Evolutionary conservation across 1,284 basidiomycete species (phyloP).

Genomic region (Ustilago tritici): DNA sequence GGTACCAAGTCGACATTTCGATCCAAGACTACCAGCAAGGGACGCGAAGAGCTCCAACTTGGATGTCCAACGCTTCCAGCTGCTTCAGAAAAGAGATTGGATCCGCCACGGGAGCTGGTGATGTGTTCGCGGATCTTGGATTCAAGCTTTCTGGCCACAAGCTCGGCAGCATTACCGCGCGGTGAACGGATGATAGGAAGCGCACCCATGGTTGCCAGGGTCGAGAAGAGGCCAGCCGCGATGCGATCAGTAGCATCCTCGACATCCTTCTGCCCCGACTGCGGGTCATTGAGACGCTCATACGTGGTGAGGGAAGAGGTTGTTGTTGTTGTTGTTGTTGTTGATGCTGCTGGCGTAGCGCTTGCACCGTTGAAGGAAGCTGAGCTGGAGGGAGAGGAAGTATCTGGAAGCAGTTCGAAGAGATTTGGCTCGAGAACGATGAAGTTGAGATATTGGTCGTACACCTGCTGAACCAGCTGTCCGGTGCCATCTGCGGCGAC

Average conservation of each 20-base stretch:
- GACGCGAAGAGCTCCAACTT: slow-evolving; percentile 49
- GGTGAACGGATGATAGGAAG: slow-evolving; percentile 96
- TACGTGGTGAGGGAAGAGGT: slow-evolving; percentile 74
- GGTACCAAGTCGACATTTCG: slow-evolving; percentile 95
- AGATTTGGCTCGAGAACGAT: slow-evolving; percentile 93
- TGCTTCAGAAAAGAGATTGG: slow-evolving; percentile 68
- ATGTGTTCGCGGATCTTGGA: slow-evolving; percentile 90
- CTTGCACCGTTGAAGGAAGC: slow-evolving; percentile 37
- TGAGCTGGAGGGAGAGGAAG: slow-evolving; percentile 57
- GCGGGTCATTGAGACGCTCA: slow-evolving; percentile 89
- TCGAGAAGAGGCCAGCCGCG: slow-evolving; percentile 89
- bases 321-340: slow-evolving; percentile 12
- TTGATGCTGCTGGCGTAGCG: slow-evolving; percentile 26
- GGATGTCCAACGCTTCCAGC: slow-evolving; percentile 26
- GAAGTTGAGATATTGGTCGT: slow-evolving; percentile 90
- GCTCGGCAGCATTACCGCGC: slow-evolving; percentile 95
- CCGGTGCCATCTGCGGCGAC: slow-evolving; percentile 87
- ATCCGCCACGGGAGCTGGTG: slow-evolving; percentile 75
- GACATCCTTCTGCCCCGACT: slow-evolving; percentile 88
- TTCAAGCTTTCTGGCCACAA: slow-evolving; percentile 96
- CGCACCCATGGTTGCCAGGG: slow-evolving; percentile 89
- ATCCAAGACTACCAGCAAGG: slow-evolving; percentile 87
- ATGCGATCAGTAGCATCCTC: slow-evolving; percentile 94
- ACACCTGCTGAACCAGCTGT: slow-evolving; percentile 72
- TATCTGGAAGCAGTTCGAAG: slow-evolving; percentile 84